Percentiles rank a stretch among this genome's conserved stretches.
phyloP scores from a whole-genome alignment of 768 basidiomycete species.

The Leucosporidium creatinivorum region DNA sequence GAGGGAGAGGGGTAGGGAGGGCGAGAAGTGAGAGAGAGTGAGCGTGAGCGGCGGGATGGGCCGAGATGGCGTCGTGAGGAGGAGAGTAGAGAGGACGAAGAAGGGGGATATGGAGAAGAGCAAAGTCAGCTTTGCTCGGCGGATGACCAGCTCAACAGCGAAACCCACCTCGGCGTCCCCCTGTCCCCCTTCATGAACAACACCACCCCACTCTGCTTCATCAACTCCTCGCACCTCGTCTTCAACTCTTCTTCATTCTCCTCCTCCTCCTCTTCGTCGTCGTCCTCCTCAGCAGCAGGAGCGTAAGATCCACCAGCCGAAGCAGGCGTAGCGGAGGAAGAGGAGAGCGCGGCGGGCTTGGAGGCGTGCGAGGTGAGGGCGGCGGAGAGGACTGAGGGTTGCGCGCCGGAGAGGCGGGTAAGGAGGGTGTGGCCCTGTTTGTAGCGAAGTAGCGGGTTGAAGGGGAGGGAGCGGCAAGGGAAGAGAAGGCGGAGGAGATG shows the following conservation, averaged over 20 bases:
- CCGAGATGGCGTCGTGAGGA: too few relatives aligned
- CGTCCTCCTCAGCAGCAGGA: conserved; percentile 7
- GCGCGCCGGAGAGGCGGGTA: conserved; percentile 67
- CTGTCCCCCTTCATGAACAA: conserved; percentile 89
- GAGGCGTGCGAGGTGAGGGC: conserved; percentile 56
- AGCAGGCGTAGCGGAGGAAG: conserved; percentile 13
- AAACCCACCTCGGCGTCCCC: conserved; percentile 51
- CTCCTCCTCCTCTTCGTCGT: conserved; percentile 18
- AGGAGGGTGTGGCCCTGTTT: conserved; percentile 80
- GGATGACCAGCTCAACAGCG: too few relatives aligned
- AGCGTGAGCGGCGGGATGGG: too few relatives aligned
- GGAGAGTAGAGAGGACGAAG: neutral
- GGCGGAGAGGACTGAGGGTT: conserved; percentile 58
- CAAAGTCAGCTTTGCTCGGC: too few relatives aligned
- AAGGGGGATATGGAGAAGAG: neutral
- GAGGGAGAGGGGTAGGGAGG: neutral
- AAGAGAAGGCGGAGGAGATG: too few relatives aligned
- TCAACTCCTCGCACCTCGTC: conserved; percentile 57
- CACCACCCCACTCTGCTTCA: conserved; percentile 67
- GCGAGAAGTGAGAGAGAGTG: neutral
- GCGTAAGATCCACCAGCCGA: conserved; percentile 15
- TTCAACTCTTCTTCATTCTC: conserved; percentile 63
- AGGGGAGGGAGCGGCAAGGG: too few relatives aligned
- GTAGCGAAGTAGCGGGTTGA: neutral
- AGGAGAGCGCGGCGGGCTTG: conserved; percentile 29